Evolutionary conservation across 2,329 filamentous ascomycete genomes (phyloP).

Genomic region (Neopestalotiopsis sp.): DNA sequence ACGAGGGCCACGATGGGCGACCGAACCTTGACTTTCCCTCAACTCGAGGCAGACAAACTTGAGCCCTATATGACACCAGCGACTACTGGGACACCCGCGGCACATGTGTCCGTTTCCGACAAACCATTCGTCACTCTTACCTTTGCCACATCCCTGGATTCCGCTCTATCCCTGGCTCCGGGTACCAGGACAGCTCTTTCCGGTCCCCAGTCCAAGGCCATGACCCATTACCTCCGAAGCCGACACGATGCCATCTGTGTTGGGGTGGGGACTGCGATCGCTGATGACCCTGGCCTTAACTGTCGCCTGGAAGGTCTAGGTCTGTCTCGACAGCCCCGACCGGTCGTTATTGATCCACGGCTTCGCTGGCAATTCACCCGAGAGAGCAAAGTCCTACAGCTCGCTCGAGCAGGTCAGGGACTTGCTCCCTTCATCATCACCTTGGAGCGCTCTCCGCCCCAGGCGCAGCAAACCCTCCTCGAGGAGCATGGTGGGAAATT

Average conservation of each 20-base stretch:
- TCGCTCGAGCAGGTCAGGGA: slow-evolving; percentile 69
- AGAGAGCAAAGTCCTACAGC: slow-evolving; percentile 68
- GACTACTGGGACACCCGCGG: slow-evolving; percentile 29
- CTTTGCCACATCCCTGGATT: slow-evolving; percentile 90
- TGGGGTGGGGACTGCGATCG: slow-evolving; percentile 81
- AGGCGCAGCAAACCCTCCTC: slow-evolving; percentile 48
- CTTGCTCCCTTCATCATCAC: slow-evolving; percentile 77
- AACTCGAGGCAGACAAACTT: slow-evolving; percentile 33
- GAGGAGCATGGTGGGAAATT: slow-evolving; percentile 59
- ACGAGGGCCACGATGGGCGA: slow-evolving; percentile 11
- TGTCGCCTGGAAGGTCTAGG: slow-evolving; percentile 63
- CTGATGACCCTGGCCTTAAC: slow-evolving; percentile 86
- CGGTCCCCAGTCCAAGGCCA: slow-evolving; percentile 81
- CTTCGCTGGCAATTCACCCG: slow-evolving; percentile 72
- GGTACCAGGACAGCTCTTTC: slow-evolving; percentile 85
- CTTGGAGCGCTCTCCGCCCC: slow-evolving; percentile 50
- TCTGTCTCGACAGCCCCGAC: slow-evolving; percentile 69
- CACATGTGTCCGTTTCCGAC: background rate
- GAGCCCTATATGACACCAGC: background rate
- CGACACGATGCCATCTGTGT: slow-evolving; percentile 85
- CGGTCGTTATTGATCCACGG: slow-evolving; percentile 80
- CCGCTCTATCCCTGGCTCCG: slow-evolving; percentile 75
- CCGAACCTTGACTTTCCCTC: slow-evolving; percentile 32
- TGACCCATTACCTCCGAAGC: slow-evolving; percentile 90
- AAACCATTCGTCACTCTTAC: slow-evolving; percentile 75